phyloP scores from a whole-genome alignment of 108 stramenopile species.

The Mediolabrus comicus region DNA sequence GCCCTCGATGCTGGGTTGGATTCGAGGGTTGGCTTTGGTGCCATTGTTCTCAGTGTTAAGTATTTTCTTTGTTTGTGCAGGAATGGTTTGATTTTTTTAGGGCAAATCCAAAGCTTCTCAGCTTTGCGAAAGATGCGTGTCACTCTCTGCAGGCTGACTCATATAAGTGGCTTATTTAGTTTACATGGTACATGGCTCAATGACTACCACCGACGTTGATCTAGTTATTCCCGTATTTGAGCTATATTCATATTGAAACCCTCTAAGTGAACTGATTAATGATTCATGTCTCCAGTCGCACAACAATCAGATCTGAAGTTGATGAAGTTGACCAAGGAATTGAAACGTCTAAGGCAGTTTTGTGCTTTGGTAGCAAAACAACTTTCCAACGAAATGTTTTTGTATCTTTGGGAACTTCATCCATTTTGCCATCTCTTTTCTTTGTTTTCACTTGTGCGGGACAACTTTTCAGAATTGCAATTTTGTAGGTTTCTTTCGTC shows the following conservation, averaged over 20 bases:
- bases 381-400: slow-evolving; percentile 19
- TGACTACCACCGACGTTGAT: too few relatives aligned
- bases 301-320: background rate
- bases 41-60: background rate
- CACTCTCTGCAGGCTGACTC: too few relatives aligned
- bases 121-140: too few relatives aligned
- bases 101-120: too few relatives aligned
- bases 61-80: too few relatives aligned
- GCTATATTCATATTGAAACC: too few relatives aligned
- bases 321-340: background rate
- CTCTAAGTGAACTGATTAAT: background rate
- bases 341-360: slow-evolving; percentile 28
- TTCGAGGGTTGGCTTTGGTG: background rate
- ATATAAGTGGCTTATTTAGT: too few relatives aligned
- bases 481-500: slow-evolving; percentile 27
- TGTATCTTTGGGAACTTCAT: background rate
- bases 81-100: too few relatives aligned
- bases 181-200: too few relatives aligned
- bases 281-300: background rate
- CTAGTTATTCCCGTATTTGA: too few relatives aligned
- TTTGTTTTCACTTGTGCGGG: background rate
- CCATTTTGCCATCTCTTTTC: background rate
- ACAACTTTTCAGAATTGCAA: slow-evolving; percentile 13
- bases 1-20: slow-evolving; percentile 8
- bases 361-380: slow-evolving; percentile 28